phyloP scores from a whole-genome alignment of 2,329 filamentous ascomycete species.

The Grosmannia penicillata region DNA sequence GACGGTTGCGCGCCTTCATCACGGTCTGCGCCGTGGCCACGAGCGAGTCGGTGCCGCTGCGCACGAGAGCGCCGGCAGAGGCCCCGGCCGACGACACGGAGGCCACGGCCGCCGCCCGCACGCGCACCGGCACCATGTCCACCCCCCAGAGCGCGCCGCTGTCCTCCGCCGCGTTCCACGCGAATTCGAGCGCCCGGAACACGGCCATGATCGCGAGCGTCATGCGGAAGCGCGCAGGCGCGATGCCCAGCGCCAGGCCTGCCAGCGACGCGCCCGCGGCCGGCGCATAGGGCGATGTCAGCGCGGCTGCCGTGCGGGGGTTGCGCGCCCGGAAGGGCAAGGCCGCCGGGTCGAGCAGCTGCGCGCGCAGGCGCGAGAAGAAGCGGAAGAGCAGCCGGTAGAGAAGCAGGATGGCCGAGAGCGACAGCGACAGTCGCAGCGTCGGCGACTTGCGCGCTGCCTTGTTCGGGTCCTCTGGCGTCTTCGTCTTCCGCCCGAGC shows the following conservation, averaged over 20 bases:
- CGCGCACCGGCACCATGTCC: slow-evolving; percentile 24
- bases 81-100: slow-evolving; percentile 9
- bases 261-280: slow-evolving; percentile 83
- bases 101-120: slow-evolving; percentile 14
- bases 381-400: slow-evolving; percentile 86
- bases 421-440: slow-evolving; percentile 63
- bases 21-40: neutral
- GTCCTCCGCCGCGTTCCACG: slow-evolving; percentile 70
- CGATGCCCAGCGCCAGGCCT: slow-evolving; percentile 68
- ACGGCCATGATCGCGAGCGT: slow-evolving; percentile 70
- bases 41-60: slow-evolving; percentile 17
- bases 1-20: slow-evolving; percentile 24
- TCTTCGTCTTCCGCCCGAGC: slow-evolving; percentile 15
- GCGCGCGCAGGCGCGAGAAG: slow-evolving; percentile 62
- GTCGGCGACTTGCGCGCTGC: slow-evolving; percentile 51
- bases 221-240: slow-evolving; percentile 50
- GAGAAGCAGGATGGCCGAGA: slow-evolving; percentile 68
- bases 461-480: slow-evolving; percentile 21
- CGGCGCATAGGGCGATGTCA: slow-evolving; percentile 75
- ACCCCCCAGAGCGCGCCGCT: slow-evolving; percentile 52
- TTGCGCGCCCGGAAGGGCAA: slow-evolving; percentile 72
- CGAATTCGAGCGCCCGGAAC: slow-evolving; percentile 71
- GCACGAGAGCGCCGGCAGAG: slow-evolving; percentile 13
- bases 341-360: slow-evolving; percentile 67
- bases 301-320: slow-evolving; percentile 53